Evolutionary conservation across 148 eudicot species (phyloP).

Genomic region (Agrostemma githago): DNA sequence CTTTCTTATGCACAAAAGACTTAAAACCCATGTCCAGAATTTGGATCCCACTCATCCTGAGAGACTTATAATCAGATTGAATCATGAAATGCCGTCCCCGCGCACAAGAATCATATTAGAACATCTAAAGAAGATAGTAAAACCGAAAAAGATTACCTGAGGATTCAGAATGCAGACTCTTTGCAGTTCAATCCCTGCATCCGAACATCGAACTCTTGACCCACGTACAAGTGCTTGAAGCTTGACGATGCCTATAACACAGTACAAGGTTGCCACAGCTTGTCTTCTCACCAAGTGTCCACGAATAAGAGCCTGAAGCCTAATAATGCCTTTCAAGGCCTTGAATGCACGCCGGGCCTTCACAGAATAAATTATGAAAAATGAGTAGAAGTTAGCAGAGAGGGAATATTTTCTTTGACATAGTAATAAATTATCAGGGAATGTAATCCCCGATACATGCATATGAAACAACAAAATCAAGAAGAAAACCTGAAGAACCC

Average conservation of each 20-base stretch:
- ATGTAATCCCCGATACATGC: neutral
- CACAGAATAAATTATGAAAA: conserved; percentile 27
- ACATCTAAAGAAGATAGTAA: too few species aligned
- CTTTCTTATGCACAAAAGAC: too few species aligned
- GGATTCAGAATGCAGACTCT: conserved; percentile 37
- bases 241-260: conserved; percentile 46
- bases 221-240: conserved; percentile 56
- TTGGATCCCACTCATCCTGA: too few species aligned
- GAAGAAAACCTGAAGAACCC: neutral
- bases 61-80: too few species aligned
- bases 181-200: conserved; percentile 43
- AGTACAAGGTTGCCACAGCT: conserved; percentile 47
- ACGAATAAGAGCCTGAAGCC: conserved; percentile 62
- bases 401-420: neutral
- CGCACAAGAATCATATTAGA: too few species aligned
- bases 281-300: conserved; percentile 59
- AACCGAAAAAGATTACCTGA: conserved; percentile 27
- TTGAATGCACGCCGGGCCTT: conserved; percentile 60
- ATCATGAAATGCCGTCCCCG: too few species aligned
- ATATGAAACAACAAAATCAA: neutral
- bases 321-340: conserved; percentile 57
- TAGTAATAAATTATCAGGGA: neutral
- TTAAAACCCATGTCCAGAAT: too few species aligned
- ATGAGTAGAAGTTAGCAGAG: neutral
- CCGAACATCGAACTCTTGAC: conserved; percentile 41